Conservation (phyloP, 768 basidiomycete genomes). For the Kwoniella mangroviensis region DNA sequence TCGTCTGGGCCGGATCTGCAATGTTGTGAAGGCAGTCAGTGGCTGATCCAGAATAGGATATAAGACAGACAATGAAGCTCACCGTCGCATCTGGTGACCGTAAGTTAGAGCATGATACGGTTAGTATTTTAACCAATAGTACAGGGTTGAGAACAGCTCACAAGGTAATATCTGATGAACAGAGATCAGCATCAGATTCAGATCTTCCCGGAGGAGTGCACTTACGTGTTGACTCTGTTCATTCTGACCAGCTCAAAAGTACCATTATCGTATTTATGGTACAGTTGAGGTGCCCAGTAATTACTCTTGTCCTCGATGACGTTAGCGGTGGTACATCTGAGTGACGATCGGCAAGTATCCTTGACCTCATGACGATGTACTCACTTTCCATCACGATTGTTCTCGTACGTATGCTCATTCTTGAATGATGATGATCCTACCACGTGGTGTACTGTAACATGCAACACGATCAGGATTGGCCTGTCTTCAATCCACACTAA, state of each 20-base stretch:
- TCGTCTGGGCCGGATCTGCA: conserved; percentile 2
- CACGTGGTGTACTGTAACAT: conserved; percentile 14
- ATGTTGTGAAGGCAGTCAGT: neutral
- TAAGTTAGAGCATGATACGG: neutral
- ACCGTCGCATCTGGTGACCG: conserved; percentile 23
- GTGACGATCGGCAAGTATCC: neutral
- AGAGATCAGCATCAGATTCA: neutral
- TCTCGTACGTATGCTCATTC: conserved; percentile 18
- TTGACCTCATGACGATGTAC: neutral
- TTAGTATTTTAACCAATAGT: neutral
- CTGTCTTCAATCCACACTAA: neutral
- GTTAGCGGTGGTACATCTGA: conserved; percentile 20
- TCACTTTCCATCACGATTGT: conserved; percentile 10
- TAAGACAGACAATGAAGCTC: neutral
- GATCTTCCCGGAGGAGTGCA: no score
- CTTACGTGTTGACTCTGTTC: conserved; percentile 21
- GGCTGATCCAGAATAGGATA: neutral
- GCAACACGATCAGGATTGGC: neutral
- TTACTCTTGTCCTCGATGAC: conserved; percentile 13
- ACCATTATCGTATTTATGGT: conserved; percentile 15
- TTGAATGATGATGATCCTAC: conserved; percentile 18
- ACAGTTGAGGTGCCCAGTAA: conserved; percentile 18
- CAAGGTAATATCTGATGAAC: conserved; percentile 15
- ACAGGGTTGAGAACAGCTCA: neutral
- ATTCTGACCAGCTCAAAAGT: conserved; percentile 12